Conservation (phyloP, 179 eudicot species). For the Silene noctiflora region DNA sequence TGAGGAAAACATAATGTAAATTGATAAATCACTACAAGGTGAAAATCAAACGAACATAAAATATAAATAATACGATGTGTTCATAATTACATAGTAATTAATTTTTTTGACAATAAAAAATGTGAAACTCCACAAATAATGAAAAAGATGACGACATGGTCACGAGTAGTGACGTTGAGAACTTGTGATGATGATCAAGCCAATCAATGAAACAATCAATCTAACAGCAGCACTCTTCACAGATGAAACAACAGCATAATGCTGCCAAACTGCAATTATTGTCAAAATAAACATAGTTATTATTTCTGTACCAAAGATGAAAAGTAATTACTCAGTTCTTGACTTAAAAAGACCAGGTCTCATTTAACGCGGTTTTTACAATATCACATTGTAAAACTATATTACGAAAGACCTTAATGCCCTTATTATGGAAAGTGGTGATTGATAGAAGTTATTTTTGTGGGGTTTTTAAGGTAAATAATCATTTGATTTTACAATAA, state of each 20-base stretch:
- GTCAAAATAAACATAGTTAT: not conserved
- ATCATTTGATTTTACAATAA: no score
- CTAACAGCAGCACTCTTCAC: constrained; percentile 30
- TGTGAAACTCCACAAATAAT: not conserved
- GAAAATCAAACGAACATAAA: not conserved
- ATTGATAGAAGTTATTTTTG: not conserved
- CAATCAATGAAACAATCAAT: not conserved
- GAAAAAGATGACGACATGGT: not conserved
- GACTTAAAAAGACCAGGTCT: no score
- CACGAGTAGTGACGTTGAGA: constrained; percentile 9
- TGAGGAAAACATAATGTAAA: not conserved
- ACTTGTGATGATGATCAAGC: constrained; percentile 3
- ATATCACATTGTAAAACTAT: no score
- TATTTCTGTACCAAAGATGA: no score
- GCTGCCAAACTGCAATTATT: constrained; percentile 28
- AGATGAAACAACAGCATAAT: constrained; percentile 31
- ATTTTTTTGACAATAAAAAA: not conserved
- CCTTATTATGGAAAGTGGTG: no score
- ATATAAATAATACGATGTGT: not conserved
- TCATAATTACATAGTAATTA: not conserved
- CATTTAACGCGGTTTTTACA: no score
- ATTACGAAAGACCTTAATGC: no score
- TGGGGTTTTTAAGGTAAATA: no score
- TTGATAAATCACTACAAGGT: not conserved
- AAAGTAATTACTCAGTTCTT: no score